phyloP scores from a whole-genome alignment of 306 rosid genomes.

The Quercus rubra region DNA sequence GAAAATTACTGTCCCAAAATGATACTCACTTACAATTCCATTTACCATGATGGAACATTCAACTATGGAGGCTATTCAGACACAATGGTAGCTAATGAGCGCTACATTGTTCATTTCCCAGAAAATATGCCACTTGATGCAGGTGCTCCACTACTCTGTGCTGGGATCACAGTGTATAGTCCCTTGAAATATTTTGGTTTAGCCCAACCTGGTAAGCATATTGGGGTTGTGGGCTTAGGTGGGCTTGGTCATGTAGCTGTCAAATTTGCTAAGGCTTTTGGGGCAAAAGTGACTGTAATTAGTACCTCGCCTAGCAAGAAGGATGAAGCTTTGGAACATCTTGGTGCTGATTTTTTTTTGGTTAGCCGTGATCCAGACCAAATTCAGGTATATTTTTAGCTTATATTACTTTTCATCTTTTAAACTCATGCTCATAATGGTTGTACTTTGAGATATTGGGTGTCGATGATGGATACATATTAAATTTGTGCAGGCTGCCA shows the following conservation, averaged over 20 bases:
- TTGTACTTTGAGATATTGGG: too few species aligned
- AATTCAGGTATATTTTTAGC: constrained; percentile 25
- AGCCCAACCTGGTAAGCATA: constrained; percentile 34
- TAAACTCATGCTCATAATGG: too few species aligned
- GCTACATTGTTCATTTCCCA: constrained; percentile 37
- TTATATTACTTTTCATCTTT: neutral
- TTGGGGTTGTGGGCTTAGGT: constrained; percentile 62
- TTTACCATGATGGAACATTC: constrained; percentile 33
- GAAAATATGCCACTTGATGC: constrained; percentile 39
- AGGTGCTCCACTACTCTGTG: constrained; percentile 57
- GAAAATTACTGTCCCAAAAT: constrained; percentile 48
- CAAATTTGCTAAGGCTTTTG: constrained; percentile 17
- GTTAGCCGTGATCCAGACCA: constrained; percentile 39
- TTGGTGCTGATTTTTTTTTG: constrained; percentile 46
- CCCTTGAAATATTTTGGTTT: constrained; percentile 41
- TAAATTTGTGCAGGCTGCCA: constrained; percentile 19
- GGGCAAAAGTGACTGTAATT: too few species aligned
- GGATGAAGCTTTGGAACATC: constrained; percentile 37
- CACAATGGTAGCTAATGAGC: constrained; percentile 40
- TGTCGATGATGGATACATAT: too few species aligned
- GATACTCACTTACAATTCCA: constrained; percentile 22
- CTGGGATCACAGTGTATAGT: constrained; percentile 57
- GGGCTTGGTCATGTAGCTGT: constrained; percentile 57
- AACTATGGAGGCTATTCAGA: constrained; percentile 26
- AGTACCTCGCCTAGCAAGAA: constrained; percentile 46